phyloP scores from a whole-genome alignment of 2,329 filamentous ascomycete species.

The Aspergillus sp. region DNA sequence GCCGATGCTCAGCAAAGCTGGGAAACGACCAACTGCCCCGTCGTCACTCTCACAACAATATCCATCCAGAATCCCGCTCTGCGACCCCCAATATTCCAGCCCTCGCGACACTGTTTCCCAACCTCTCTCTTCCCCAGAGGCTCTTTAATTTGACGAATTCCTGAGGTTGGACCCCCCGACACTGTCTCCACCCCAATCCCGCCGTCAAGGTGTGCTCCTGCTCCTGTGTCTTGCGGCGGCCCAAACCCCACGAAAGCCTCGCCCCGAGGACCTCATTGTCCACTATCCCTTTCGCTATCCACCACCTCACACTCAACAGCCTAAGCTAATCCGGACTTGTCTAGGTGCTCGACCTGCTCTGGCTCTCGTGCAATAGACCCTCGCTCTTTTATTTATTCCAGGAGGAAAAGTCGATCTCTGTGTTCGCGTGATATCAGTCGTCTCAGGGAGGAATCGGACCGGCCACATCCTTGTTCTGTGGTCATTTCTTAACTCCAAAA shows the following conservation, averaged over 20 bases:
- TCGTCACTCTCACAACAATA: conserved; percentile 19
- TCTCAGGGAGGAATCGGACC: conserved; percentile 34
- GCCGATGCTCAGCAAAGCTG: conserved; percentile 6
- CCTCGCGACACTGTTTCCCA: conserved; percentile 7
- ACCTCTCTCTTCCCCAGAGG: neutral
- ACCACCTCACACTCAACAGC: conserved; percentile 17
- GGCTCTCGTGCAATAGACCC: conserved; percentile 19
- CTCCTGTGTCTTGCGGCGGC: conserved; percentile 33
- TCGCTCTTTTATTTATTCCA: conserved; percentile 15
- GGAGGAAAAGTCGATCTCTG: conserved; percentile 17
- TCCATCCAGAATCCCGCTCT: conserved; percentile 9
- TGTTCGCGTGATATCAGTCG: conserved; percentile 30
- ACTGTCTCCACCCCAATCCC: conserved; percentile 13
- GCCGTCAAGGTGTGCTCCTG: conserved; percentile 29
- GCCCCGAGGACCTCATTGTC: conserved; percentile 26
- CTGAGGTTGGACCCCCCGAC: conserved; percentile 4
- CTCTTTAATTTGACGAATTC: conserved; percentile 7
- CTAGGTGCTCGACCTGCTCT: conserved; percentile 16
- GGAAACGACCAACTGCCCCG: conserved; percentile 9
- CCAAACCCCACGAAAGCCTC: conserved; percentile 41
- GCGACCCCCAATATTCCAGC: conserved; percentile 6
- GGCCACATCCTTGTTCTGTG: conserved; percentile 27
- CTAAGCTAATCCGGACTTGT: conserved; percentile 15
- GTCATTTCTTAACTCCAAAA: conserved; percentile 21
- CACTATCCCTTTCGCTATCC: conserved; percentile 27